These are phyloP conservation scores for Hypoxylon lienhwacheense DNA, from an alignment of 495 filamentous ascomycete genomes.

Conservation along the genomic window DNA sequence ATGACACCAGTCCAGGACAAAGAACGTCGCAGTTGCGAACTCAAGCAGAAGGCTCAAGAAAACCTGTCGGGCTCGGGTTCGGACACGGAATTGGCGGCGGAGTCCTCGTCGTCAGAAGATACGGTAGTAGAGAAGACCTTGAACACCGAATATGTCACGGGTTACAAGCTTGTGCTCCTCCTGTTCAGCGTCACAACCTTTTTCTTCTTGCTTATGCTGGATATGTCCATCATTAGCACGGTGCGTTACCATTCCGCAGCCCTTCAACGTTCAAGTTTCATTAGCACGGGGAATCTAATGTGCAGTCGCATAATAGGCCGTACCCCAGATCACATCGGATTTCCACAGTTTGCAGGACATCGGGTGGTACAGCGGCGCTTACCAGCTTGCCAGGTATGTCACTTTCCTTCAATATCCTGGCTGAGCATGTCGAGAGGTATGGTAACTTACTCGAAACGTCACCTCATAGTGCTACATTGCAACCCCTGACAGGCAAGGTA, in stretches of 20 bases:
- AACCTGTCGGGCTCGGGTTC: neutral
- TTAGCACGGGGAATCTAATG: slow-evolving; percentile 4
- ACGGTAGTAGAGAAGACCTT: slow-evolving; percentile 7
- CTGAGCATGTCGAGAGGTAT: neutral
- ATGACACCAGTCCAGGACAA: slow-evolving; percentile 12
- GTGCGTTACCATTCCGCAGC: slow-evolving; percentile 35
- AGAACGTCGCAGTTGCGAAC: no score
- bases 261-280: neutral
- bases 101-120: slow-evolving; percentile 5
- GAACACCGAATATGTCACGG: slow-evolving; percentile 28
- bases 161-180: slow-evolving; percentile 31
- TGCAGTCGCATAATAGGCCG: slow-evolving; percentile 29
- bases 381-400: slow-evolving; percentile 43
- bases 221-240: slow-evolving; percentile 54
- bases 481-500: slow-evolving; percentile 55
- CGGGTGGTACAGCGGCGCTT: slow-evolving; percentile 55
- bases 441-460: slow-evolving; percentile 12
- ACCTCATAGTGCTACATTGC: slow-evolving; percentile 44
- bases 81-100: neutral
- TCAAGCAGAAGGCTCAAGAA: neutral
- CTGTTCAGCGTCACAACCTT: slow-evolving; percentile 42
- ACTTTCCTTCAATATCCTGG: neutral
- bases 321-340: slow-evolving; percentile 47
- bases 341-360: slow-evolving; percentile 50
- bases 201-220: slow-evolving; percentile 54